phyloP scores from a whole-genome alignment of 176 grass and related monocot species.

The Triticum dicoccoides region DNA sequence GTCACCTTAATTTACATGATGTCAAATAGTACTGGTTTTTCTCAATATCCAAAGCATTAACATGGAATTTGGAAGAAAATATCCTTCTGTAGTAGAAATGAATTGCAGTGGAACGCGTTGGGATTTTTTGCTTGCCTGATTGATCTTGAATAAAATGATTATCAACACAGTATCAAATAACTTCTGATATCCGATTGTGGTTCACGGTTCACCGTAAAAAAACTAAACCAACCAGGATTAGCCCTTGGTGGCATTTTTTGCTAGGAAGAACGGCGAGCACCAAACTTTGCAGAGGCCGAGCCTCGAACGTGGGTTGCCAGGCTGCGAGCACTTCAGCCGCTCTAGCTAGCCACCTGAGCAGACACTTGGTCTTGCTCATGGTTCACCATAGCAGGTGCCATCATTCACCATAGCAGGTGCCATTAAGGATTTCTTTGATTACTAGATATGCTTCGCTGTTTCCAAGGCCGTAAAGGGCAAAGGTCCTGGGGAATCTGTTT shows the following conservation, averaged over 20 bases:
- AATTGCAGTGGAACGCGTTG: background rate
- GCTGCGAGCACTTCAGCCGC: background rate
- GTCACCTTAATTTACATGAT: background rate
- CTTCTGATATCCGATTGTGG: background rate
- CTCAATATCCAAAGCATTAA: background rate
- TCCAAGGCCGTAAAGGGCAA: background rate
- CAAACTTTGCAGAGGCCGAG: background rate
- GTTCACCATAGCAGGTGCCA: background rate
- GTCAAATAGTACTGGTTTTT: background rate
- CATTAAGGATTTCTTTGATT: background rate
- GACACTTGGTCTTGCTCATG: background rate
- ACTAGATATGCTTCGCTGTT: background rate
- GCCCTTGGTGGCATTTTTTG: background rate
- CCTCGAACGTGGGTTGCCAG: background rate
- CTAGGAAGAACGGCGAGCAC: background rate
- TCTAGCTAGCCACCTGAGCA: background rate
- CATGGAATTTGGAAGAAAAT: background rate
- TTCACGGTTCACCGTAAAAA: background rate
- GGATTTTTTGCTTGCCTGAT: background rate
- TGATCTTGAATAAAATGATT: background rate
- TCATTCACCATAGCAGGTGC: background rate
- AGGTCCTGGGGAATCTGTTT: background rate
- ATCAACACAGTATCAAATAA: background rate
- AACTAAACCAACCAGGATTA: background rate
- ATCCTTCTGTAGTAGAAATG: background rate